phyloP scores from a whole-genome alignment of 176 grass and related monocot genomes.

The Oryza punctata region DNA sequence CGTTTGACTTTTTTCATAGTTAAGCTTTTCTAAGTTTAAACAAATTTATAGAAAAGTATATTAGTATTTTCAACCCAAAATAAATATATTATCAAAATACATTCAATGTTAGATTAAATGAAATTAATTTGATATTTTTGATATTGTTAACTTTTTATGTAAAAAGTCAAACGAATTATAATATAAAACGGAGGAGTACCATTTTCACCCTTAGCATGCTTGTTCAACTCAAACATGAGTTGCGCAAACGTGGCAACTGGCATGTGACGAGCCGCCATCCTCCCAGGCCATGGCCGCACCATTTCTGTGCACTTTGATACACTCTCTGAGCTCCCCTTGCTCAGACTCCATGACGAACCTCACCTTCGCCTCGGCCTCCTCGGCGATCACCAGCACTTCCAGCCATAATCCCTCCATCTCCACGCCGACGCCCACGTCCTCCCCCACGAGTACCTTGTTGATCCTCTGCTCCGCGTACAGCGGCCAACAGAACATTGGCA shows the following conservation, averaged over 20 bases:
- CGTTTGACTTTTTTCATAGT: too few relatives aligned
- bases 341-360: neutral
- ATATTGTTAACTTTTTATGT: too few relatives aligned
- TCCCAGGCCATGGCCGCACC: neutral
- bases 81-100: too few relatives aligned
- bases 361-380: neutral
- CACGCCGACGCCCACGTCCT: slow-evolving; percentile 30
- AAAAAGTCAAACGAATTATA: too few relatives aligned
- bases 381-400: neutral
- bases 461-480: slow-evolving; percentile 46
- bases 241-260: neutral
- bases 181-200: too few relatives aligned
- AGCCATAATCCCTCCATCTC: neutral
- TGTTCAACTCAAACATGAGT: neutral
- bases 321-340: neutral
- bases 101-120: too few relatives aligned
- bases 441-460: slow-evolving; percentile 48
- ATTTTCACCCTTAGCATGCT: too few relatives aligned
- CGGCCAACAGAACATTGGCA: slow-evolving; percentile 47
- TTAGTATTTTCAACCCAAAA: too few relatives aligned
- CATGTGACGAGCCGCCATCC: neutral
- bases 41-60: too few relatives aligned
- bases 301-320: neutral
- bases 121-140: too few relatives aligned
- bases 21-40: too few relatives aligned